These are phyloP conservation scores for Pleurotus salmoneostramineus DNA, from an alignment of 768 basidiomycete species.

Conservation along the genomic window DNA sequence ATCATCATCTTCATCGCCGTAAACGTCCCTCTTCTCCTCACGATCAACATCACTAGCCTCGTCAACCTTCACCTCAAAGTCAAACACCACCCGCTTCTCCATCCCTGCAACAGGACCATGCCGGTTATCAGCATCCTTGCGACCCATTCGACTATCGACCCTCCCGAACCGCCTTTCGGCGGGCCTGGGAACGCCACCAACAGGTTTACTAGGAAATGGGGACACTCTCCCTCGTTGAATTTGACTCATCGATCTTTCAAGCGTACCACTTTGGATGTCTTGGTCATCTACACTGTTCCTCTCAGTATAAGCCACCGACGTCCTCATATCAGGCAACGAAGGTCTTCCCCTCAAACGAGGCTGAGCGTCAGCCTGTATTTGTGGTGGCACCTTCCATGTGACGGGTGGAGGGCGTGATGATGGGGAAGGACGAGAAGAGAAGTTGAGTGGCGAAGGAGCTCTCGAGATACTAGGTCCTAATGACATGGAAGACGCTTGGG, in stretches of 20 bases:
- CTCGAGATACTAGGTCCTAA: no score
- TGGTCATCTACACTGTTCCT: neutral
- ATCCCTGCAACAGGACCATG: neutral
- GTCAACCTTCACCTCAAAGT: conserved; percentile 9
- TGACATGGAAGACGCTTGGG: neutral
- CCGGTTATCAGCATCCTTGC: neutral
- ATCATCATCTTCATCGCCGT: conserved; percentile 21
- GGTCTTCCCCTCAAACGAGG: conserved; percentile 7
- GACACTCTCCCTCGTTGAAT: conserved; percentile 43
- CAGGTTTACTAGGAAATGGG: conserved; percentile 47
- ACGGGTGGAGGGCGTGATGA: neutral
- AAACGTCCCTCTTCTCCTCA: conserved; percentile 9
- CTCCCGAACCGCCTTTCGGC: conserved; percentile 13
- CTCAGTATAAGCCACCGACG: neutral
- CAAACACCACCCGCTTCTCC: conserved; percentile 7
- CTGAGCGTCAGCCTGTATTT: neutral
- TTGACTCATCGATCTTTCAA: conserved; percentile 7
- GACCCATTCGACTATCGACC: neutral
- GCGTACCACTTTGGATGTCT: neutral
- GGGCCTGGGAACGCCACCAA: conserved; percentile 22
- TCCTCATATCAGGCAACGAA: neutral
- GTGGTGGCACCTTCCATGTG: neutral
- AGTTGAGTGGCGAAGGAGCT: no score
- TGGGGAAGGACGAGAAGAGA: no score
- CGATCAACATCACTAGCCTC: conserved; percentile 15